Evolutionary conservation across 225 moss, liverwort and hornwort genomes (phyloP).

Genomic region (Climacium dendroides): DNA sequence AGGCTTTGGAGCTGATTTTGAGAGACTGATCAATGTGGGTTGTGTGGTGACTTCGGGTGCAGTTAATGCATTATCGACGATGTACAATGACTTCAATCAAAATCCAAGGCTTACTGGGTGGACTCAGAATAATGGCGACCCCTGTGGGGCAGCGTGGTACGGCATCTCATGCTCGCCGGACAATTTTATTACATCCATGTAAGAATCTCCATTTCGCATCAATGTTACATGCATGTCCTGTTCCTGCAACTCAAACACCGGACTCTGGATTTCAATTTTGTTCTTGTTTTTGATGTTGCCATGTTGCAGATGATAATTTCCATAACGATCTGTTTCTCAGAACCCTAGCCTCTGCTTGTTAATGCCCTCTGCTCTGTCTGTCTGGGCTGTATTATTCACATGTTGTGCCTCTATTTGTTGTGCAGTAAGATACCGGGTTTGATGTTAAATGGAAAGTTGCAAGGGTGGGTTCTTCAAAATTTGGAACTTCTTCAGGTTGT

Average conservation of each 20-base stretch:
- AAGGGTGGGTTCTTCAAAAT: slow-evolving; percentile 26
- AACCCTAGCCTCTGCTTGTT: neutral
- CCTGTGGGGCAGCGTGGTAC: slow-evolving; percentile 21
- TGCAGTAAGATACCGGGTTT: slow-evolving; percentile 19
- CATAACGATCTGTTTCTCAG: neutral
- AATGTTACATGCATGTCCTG: neutral
- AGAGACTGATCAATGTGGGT: neutral
- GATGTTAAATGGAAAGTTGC: slow-evolving; percentile 20
- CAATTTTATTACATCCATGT: slow-evolving; percentile 25
- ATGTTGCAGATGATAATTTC: too few species aligned
- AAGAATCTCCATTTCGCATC: neutral
- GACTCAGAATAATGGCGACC: slow-evolving; percentile 28
- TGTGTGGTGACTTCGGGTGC: neutral
- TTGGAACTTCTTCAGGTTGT: slow-evolving; percentile 3
- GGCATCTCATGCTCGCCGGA: slow-evolving; percentile 20
- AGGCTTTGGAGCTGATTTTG: too few species aligned
- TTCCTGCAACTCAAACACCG: neutral
- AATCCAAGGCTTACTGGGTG: slow-evolving; percentile 23
- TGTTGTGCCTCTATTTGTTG: neutral
- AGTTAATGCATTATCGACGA: slow-evolving; percentile 20
- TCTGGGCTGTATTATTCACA: neutral
- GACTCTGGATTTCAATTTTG: neutral
- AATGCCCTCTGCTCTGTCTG: neutral
- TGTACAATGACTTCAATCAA: slow-evolving; percentile 27
- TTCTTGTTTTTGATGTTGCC: neutral